Evolutionary conservation across 345 rosid species (phyloP).

Genomic region (Dipteronia sinensis): DNA sequence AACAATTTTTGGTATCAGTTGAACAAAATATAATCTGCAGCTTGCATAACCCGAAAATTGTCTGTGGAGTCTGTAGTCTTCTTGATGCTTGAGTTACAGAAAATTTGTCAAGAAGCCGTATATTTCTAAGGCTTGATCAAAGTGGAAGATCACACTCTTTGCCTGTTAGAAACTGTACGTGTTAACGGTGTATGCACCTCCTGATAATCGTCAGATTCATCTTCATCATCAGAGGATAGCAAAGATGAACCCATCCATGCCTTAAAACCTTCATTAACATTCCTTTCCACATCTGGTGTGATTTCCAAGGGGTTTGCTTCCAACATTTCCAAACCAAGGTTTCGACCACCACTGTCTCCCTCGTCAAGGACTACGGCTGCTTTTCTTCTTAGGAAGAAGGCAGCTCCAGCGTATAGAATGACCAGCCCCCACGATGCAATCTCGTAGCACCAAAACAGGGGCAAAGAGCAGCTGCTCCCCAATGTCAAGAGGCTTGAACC

Average conservation of each 20-base stretch:
- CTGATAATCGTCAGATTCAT: slow-evolving; percentile 55
- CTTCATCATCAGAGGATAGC: slow-evolving; percentile 91
- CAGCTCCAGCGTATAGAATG: slow-evolving; percentile 68
- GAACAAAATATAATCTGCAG: background rate
- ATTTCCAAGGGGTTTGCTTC: slow-evolving; percentile 73
- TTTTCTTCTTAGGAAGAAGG: slow-evolving; percentile 73
- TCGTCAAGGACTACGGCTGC: slow-evolving; percentile 70
- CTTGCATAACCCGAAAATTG: slow-evolving; percentile 18
- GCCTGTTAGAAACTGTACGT: slow-evolving; percentile 43
- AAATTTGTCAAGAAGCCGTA: background rate
- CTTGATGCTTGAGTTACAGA: background rate
- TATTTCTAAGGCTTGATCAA: slow-evolving; percentile 7
- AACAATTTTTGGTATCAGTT: background rate
- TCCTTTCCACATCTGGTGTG: slow-evolving; percentile 80
- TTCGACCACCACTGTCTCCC: slow-evolving; percentile 59
- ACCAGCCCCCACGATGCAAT: slow-evolving; percentile 84
- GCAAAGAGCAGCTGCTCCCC: slow-evolving; percentile 85
- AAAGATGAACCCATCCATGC: slow-evolving; percentile 93
- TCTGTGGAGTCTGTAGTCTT: background rate
- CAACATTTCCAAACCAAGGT: slow-evolving; percentile 81
- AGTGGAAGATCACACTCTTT: slow-evolving; percentile 32
- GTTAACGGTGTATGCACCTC: slow-evolving; percentile 45
- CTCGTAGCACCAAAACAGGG: slow-evolving; percentile 97
- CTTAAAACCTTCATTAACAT: slow-evolving; percentile 81
- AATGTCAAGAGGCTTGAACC: slow-evolving; percentile 92